Base-by-base conservation (phyloP, 2,329 filamentous ascomycete species). In the Monilinia laxa region DNA sequence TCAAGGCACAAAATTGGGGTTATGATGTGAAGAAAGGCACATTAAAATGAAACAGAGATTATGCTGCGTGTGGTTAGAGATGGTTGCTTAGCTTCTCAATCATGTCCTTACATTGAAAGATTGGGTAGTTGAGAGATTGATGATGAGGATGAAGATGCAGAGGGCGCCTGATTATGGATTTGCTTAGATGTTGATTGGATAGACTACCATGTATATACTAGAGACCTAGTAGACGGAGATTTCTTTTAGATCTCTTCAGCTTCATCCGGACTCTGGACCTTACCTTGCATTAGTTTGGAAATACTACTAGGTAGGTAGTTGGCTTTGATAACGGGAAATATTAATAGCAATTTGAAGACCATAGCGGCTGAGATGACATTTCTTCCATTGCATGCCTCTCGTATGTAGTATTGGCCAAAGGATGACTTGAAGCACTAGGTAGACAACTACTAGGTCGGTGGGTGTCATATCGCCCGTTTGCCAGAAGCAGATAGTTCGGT, bases 261-360 rank as follows among this genome's bases (percentile, higher is more conserved):
- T 40, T 52, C n/a, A 62, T 25, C 58, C 38, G 45, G 45, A 51
- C 45, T 47, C 47, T 52, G 59, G 31, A 52, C 45, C 59, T 62
- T 52, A 28, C 45, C 59, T 62, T 52, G n/a, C 31, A 62, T 40
- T 52, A 52, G 28, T 51, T 6, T 35, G 31, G 3, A 35, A 35
- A 35, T 35, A 35, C 31, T 35, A 35, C 31, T 9, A 35, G 31
- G 31, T 35, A 35, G 31, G 31, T 35, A 25, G 45, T 6, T 45
- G 45, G 56, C 56, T 58, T 47, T 47, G 40, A 31, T 47, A 0
- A 28, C 31, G 31, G 23, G 16, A 16, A 47, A 16, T 20, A 49
- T n/a, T 51, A 20, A 25, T 20, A 28, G 31, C 7, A 35, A 35
- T 35, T 35, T 47, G 40, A 47, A 47, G 56, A 31, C 18, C 25